Evolutionary conservation across 805 yeast species (phyloP), one percentile per base, ranked within the genome.

Genomic region (Metschnikowia shivogae): DNA sequence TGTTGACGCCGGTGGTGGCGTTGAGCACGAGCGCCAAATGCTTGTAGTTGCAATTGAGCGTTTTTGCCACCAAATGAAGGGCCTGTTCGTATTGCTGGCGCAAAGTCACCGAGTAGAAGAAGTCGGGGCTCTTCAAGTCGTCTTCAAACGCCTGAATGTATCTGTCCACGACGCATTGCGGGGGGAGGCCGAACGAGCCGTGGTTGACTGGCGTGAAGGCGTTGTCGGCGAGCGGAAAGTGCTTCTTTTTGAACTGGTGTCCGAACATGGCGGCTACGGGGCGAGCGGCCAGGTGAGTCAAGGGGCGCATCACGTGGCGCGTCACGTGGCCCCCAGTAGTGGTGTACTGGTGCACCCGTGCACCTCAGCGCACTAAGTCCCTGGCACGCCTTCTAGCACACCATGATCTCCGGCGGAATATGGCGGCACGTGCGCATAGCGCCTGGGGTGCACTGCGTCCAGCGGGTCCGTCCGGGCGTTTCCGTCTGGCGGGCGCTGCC

Each of bases 151-250:
- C 42, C 30, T 33, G 13, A 35, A 31, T 20, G 35, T 42, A 49
- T 29, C 38, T 41, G 32, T 51, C 52, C 19, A 52, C 14, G 1
- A 82, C 78, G 4, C 70, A 63, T 7, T 58, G 63, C 0, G 89
- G 85, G 3, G 76, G 67, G 1, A 74, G 63, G 1, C 89, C 89
- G 55, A 62, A 84, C 1, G 86, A 76, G 6, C 89, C 89, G 57
- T 82, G 82, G 60, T 84, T 84, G 36, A 82, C 73, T 12, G 78
- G 76, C 4, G 60, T 58, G 7, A 69, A 67, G 2, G 60, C 68
- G 1, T 65, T 54, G 28, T 64, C 74, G 10, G 80, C 64, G 12
- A 59, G 53, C 1, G 67, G 54, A 57, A 79, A 84, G 56, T 77
- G 67, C 45, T 72, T 61, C n/a, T 67, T 57, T 45, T 74, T 70